Conservation (phyloP, 495 filamentous ascomycete species). For the Xylaria intraflava region DNA sequence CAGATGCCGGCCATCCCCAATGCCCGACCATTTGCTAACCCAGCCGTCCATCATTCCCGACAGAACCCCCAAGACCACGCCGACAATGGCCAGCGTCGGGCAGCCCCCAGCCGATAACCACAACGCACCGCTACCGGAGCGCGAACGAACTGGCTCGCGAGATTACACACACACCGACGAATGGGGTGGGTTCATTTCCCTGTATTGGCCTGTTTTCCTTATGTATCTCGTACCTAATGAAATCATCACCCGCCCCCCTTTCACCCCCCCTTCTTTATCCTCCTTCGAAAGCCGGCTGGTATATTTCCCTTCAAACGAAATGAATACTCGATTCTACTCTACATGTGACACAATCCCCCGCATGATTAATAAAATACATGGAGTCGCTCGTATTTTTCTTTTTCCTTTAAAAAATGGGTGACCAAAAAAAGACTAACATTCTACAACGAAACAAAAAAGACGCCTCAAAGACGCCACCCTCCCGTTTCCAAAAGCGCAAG, state of each 20-base stretch:
- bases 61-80: neutral
- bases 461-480: slow-evolving; percentile 54
- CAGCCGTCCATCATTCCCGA: neutral
- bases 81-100: slow-evolving; percentile 17
- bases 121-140: slow-evolving; percentile 10
- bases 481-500: slow-evolving; percentile 57
- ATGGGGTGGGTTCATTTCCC: slow-evolving; percentile 34
- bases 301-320: no score
- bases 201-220: neutral
- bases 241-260: neutral
- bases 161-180: slow-evolving; percentile 31
- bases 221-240: neutral
- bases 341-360: neutral
- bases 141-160: slow-evolving; percentile 17
- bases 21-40: neutral
- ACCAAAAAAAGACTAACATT: neutral
- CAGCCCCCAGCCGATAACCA: slow-evolving; percentile 16
- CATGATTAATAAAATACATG: no score
- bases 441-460: slow-evolving; percentile 27
- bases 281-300: no score
- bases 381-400: no score
- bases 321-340: no score
- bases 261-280: no score
- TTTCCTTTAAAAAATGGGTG: no score
- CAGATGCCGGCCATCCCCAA: neutral